Evolutionary conservation across 257 asterid species (phyloP).

Genomic region (Solanum pimpinellifolium): DNA sequence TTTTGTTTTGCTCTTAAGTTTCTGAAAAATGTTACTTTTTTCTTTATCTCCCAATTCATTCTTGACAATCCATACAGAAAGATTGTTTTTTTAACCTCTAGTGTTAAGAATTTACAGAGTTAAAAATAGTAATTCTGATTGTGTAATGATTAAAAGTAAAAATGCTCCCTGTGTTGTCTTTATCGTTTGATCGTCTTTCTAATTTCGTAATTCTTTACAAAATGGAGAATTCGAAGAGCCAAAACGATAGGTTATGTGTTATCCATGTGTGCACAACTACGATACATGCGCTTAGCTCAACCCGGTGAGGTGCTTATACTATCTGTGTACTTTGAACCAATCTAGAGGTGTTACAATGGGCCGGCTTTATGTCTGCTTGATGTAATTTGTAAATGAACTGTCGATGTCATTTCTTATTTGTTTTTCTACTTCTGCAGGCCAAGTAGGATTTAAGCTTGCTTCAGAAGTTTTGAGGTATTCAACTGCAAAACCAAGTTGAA

Average conservation of each 20-base stretch:
- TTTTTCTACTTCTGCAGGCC: background rate
- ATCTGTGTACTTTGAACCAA: background rate
- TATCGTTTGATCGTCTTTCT: background rate
- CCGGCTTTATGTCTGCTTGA: background rate
- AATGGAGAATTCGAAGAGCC: background rate
- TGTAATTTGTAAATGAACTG: background rate
- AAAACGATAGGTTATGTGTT: background rate
- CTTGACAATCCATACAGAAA: background rate
- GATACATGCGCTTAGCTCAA: background rate
- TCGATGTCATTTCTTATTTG: background rate
- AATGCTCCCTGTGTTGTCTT: background rate
- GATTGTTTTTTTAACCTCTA: background rate
- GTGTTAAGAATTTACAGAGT: background rate
- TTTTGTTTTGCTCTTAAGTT: background rate
- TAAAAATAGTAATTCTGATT: background rate
- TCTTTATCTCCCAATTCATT: background rate
- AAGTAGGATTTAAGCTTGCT: slow-evolving; percentile 11
- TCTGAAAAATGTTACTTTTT: background rate
- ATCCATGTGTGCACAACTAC: background rate
- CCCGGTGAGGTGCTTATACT: background rate
- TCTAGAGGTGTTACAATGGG: background rate
- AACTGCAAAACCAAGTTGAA: slow-evolving; percentile 6
- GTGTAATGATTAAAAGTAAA: background rate
- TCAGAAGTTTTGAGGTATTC: slow-evolving; percentile 5
- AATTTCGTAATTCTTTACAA: background rate